These are phyloP conservation scores for Fraxinus pennsylvanica DNA, from an alignment of 257 asterid species.

Conservation along the genomic window DNA sequence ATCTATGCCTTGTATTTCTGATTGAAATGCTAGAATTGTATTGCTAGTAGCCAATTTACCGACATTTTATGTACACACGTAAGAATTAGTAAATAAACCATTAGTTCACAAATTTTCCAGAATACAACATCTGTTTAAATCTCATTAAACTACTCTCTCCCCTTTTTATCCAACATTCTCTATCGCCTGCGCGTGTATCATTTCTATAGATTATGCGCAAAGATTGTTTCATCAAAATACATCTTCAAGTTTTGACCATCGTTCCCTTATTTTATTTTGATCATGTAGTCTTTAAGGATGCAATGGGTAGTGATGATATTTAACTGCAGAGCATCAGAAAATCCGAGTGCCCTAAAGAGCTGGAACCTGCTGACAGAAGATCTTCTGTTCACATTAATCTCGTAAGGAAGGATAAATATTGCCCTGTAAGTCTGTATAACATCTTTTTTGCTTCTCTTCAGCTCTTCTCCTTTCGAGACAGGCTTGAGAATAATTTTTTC, in stretches of 20 bases:
- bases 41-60: not conserved
- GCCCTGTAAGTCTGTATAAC: slow-evolving; percentile 55
- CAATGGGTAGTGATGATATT: not conserved
- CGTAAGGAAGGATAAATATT: slow-evolving; percentile 79
- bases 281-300: not conserved
- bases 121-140: not conserved
- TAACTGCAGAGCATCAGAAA: slow-evolving; percentile 71
- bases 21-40: not conserved
- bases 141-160: not conserved
- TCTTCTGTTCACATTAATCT: slow-evolving; percentile 78
- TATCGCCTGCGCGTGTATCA: not conserved
- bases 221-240: not conserved
- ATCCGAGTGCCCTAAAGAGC: slow-evolving; percentile 91
- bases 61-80: not conserved
- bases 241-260: not conserved
- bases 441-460: not conserved
- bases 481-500: not conserved
- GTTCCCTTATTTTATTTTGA: not conserved
- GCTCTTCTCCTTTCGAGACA: not conserved
- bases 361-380: slow-evolving; percentile 79
- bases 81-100: not conserved
- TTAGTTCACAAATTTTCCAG: not conserved
- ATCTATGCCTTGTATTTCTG: not conserved
- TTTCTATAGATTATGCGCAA: not conserved
- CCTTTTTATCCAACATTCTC: not conserved